phyloP scores from a whole-genome alignment of 1,139 yeast genomes.

The Meyerozyma smithsonii region DNA sequence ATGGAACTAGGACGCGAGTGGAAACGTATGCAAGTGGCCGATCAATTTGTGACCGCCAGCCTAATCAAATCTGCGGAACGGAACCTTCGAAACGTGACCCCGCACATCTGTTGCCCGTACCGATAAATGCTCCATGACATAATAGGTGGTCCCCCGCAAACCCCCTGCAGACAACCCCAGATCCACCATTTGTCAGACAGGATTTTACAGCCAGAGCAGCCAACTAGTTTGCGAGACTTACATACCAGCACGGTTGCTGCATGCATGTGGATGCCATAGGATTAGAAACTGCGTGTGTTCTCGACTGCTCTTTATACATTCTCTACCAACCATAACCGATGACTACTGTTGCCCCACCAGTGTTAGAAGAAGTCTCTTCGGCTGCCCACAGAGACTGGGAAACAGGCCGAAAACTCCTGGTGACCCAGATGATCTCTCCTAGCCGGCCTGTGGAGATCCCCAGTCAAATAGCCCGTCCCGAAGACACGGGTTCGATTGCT shows the following conservation, averaged over 20 bases:
- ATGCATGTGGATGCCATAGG: no score
- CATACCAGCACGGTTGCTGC: no score
- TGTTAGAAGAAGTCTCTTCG: background rate
- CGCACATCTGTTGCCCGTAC: background rate
- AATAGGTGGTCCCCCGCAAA: no score
- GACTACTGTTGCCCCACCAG: background rate
- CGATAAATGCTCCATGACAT: slow-evolving; percentile 1
- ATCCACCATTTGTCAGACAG: no score
- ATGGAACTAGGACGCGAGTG: no score
- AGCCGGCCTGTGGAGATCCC: background rate
- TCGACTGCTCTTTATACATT: no score
- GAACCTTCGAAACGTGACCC: background rate
- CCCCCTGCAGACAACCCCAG: no score
- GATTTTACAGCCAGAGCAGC: no score
- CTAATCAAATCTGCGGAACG: background rate
- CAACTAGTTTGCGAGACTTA: no score
- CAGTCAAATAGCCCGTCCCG: background rate
- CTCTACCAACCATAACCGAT: background rate
- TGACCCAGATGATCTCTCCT: slow-evolving; percentile 1
- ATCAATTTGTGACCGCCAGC: no score
- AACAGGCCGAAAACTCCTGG: background rate
- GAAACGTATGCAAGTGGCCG: no score
- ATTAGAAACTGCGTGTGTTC: no score
- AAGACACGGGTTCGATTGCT: background rate
- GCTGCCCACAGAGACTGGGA: background rate